Evolutionary conservation across 1,284 basidiomycete species (phyloP), one percentile per base, ranked within the genome.

Genomic region (Ustilago lituana): DNA sequence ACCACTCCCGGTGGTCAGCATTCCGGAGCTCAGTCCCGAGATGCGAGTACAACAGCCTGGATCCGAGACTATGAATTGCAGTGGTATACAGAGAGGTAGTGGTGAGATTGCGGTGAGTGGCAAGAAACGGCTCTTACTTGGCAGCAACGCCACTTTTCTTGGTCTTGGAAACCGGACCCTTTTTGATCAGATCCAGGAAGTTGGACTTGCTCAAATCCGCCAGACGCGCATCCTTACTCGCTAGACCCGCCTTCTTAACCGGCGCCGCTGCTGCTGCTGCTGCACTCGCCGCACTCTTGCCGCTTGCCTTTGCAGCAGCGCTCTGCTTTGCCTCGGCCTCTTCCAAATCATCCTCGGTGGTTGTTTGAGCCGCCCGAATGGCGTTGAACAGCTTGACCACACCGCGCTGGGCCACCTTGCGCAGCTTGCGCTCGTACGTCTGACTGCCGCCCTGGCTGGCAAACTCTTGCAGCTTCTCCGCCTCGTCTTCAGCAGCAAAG

Each of bases 301-400:
- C n/a, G n/a, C 27, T 43, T 23, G 37, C 15, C 20, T 47, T 52
- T 17, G 32, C 53, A 10, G 32, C 53, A 10, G 48, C 48, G n/a
- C 44, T 59, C 51, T 68, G 56, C 27, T 67, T 62, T 0, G 63
- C 56, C 12, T 72, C 65, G 0, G 38, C 73, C 29, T 72, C 65
- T 17, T 77, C 61, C 43, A 77, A 39, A 41, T 81, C 78, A 11
- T 70, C 72, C 40, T 69, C 65, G 0, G 74, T 74, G 3, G 79
- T 79, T 1, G 65, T 66, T 48, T 81, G 80, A 5, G 80, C 78
- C 4, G 77, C 80, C 2, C 80, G 70, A 31, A 81, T 81, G 3
- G 79, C 80, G 52, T 81, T 81, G 63, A 81, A 81, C 11, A 81
- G 73, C 62, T 81, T 81, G 45, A 81, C 80, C 4, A 81, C 76